phyloP scores from a whole-genome alignment of 495 filamentous ascomycete species.

The Penicillium cosmopolitanum region DNA sequence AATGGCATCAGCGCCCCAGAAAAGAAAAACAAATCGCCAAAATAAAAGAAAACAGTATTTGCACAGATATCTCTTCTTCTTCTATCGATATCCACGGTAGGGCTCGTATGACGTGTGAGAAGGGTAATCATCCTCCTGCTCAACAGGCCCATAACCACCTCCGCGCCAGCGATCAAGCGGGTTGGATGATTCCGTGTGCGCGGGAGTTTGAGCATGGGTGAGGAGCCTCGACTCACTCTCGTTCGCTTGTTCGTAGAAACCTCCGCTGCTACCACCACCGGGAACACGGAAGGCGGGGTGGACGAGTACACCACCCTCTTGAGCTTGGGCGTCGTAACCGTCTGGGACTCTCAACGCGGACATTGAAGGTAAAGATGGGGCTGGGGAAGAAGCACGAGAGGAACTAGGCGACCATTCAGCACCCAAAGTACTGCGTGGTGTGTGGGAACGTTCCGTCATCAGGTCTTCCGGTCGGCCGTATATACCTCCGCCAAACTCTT shows the following conservation, averaged over 20 bases:
- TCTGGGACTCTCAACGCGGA: conserved; percentile 34
- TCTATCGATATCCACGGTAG: conserved; percentile 37
- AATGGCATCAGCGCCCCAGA: background rate
- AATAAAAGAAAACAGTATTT: background rate
- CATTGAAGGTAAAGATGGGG: conserved; percentile 39
- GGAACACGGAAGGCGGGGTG: conserved; percentile 46
- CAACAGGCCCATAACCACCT: conserved; percentile 52
- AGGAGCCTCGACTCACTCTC: conserved; percentile 52
- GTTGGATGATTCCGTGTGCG: conserved; percentile 24
- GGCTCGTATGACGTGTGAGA: conserved; percentile 45
- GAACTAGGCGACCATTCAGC: conserved; percentile 45
- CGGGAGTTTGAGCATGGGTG: conserved; percentile 45
- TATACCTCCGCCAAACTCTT: conserved; percentile 81
- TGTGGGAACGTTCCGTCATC: conserved; percentile 65
- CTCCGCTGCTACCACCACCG: conserved; percentile 31
- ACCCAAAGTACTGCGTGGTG: conserved; percentile 59
- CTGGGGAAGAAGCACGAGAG: conserved; percentile 53
- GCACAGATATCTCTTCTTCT: background rate
- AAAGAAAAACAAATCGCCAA: conserved; percentile 5
- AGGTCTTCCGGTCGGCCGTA: conserved; percentile 70
- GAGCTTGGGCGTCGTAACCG: conserved; percentile 22
- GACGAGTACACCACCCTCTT: conserved; percentile 25
- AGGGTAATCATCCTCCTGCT: conserved; percentile 40
- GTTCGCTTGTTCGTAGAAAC: conserved; percentile 41
- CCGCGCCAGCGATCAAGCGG: conserved; percentile 52